Conservation (phyloP, 306 rosid species). For the Fragaria vesca region DNA sequence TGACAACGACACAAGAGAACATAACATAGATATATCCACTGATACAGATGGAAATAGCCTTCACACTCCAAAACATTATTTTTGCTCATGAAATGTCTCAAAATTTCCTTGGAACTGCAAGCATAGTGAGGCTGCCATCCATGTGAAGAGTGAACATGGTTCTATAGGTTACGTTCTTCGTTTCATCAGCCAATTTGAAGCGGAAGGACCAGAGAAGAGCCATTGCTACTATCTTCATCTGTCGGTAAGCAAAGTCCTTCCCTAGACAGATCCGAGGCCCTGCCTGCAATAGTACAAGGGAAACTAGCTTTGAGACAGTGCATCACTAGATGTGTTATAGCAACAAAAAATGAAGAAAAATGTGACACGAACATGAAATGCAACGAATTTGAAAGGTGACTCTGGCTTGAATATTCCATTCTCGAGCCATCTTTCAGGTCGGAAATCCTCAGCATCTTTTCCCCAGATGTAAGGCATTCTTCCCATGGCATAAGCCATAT, state of each 20-base stretch:
- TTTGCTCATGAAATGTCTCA: not conserved
- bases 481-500: constrained; percentile 69
- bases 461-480: constrained; percentile 80
- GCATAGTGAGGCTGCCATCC: constrained; percentile 57
- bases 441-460: constrained; percentile 57
- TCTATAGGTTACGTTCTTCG: constrained; percentile 43
- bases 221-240: constrained; percentile 69
- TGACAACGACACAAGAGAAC: not conserved
- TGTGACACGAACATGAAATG: constrained; percentile 57
- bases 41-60: not conserved
- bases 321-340: not conserved
- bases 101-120: constrained; percentile 46
- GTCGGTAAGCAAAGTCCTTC: constrained; percentile 74
- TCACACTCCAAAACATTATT: not conserved
- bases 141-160: constrained; percentile 85
- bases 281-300: constrained; percentile 42
- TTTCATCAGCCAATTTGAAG: constrained; percentile 51
- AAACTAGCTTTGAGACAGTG: not conserved
- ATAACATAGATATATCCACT: not conserved
- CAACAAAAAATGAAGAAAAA: not conserved
- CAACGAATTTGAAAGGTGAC: constrained; percentile 71
- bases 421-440: constrained; percentile 72
- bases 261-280: constrained; percentile 75
- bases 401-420: constrained; percentile 53
- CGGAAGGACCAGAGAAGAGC: constrained; percentile 57